Evolutionary conservation across 2,329 filamentous ascomycete species (phyloP), one percentile per base, ranked within the genome.

Genomic region (Sporothrix protearum): DNA sequence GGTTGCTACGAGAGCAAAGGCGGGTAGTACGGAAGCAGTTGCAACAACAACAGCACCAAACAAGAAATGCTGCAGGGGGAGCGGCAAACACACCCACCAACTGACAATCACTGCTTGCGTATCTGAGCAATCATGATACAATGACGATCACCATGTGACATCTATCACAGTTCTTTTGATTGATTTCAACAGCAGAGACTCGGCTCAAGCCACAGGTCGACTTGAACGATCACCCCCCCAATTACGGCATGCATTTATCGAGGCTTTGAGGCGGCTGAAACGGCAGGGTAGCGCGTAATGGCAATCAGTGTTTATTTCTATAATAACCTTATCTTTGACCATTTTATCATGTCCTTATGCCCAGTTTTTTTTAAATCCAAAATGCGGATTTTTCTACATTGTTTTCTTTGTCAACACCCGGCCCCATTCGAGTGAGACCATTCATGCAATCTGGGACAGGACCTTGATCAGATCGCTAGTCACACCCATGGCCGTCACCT

Each of bases 401-500:
- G 22, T 51, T 51, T 53, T 14, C 22, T 22, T 25, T 22, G 1
- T 28, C n/a, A 25, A 6, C 12, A 47, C 42, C 14, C 4, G 42
- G 19, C 42, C 1, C 19, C 42, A 19, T 16, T 14, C 14, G 19
- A 19, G 2, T 19, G 42, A 3, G 42, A 47, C n/a, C 51, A 9
- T 53, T 55, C 47, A 82, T 72, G 84, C 84, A 78, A 96, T 85
- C 79, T 93, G 85, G 76, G 91, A 86, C 73, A 97, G 78, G 49
- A 96, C 92, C 85, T 97, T 97, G 80, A 98, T 86, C 77, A 99
- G 82, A 83, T 99, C 96, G 64, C 89, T 89, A n/a, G 93, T 94
- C 63, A 99, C 95, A 73, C 96, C 96, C 95, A 98, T 98, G 36
- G 96, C 96, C 45, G 96, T 99, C 69, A 98, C 94, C 59, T 97